These are phyloP conservation scores for Heimioporus sp. DNA, from an alignment of 768 basidiomycete genomes.

Conservation along the genomic window DNA sequence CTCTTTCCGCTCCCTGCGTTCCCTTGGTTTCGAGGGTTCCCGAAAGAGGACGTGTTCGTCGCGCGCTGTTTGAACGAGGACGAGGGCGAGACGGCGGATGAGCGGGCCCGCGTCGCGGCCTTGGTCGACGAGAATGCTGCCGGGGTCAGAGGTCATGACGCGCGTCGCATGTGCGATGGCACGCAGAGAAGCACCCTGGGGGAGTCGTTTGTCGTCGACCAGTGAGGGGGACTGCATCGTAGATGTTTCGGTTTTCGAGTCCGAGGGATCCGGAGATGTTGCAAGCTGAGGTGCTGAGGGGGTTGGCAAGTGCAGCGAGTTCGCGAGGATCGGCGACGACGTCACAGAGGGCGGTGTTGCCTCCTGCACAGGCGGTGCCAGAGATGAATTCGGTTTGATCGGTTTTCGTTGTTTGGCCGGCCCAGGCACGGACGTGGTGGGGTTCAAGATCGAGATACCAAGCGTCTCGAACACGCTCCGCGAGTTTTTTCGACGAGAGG, in stretches of 20 bases:
- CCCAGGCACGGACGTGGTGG: constrained; percentile 32
- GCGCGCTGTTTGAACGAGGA: constrained; percentile 65
- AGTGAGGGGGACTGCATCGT: constrained; percentile 27
- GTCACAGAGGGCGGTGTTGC: constrained; percentile 7
- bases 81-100: constrained; percentile 62
- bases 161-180: constrained; percentile 83
- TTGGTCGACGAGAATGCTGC: constrained; percentile 70
- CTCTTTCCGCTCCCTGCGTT: constrained; percentile 40
- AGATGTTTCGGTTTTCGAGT: constrained; percentile 25
- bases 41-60: constrained; percentile 54
- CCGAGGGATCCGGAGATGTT: constrained; percentile 18
- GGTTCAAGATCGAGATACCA: constrained; percentile 66
- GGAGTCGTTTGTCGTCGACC: constrained; percentile 28
- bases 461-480: constrained; percentile 72
- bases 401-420: constrained; percentile 22
- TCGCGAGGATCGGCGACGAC: constrained; percentile 20
- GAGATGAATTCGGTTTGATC: constrained; percentile 21
- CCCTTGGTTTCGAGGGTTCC: constrained; percentile 40
- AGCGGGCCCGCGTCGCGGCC: constrained; percentile 61
- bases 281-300: constrained; percentile 30
- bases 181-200: constrained; percentile 65
- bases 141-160: constrained; percentile 80
- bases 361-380: constrained; percentile 9
- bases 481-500: constrained; percentile 40
- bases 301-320: constrained; percentile 12